Base-by-base conservation (phyloP, 257 asterid genomes). In the Scutellaria barbata region DNA sequence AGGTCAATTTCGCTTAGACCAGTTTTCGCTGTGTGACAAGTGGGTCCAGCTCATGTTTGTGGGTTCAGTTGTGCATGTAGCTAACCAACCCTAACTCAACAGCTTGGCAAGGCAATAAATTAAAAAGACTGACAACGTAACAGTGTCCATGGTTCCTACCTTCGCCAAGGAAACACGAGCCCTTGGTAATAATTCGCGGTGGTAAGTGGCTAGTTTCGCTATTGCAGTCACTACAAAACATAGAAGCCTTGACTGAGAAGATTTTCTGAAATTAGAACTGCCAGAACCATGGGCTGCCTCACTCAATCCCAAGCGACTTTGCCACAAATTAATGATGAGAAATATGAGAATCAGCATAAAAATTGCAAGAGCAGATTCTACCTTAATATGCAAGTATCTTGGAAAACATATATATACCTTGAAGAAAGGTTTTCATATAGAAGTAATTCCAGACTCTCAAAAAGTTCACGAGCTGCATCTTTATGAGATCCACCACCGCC, bases 171-270 rank as follows among this genome's bases (percentile, higher is more conserved):
- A 90, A 53, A 92, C 98, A 46, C 98, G 95, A 66, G 93, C 92
- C 71, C 98, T 87, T 62, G 97, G 98, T 22, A 84, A 72, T 68
- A 92, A 80, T 71, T 92, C 97, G 3, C 87, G 90, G 79, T 90
- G 96, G 81, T 73, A 88, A 7, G 96, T 88, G 66, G 97, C 95
- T 55, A 90, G 95, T 73, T 92, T 92, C 58, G 98, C 95, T 76
- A 92, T 88, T 71, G 98, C 96, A 20, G 96, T 90, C 78, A 90
- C 93, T 69, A 92, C 98, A 57, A 92, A 92, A 82, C 98, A 92
- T 13, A 92, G 79, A 60, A 92, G 90, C 88, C 98, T 92, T 5
- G 94, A 90, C 79, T 90, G 97, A 63, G 90, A 88, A 42, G 95
- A 82, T 80, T 86, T 92, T 83, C 89, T 81, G 77, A 77, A 78